Percentiles rank a stretch among this genome's conserved stretches.
Evolutionary conservation across 306 rosid species (phyloP).

Genomic region (Dalbergia cochinchinensis): DNA sequence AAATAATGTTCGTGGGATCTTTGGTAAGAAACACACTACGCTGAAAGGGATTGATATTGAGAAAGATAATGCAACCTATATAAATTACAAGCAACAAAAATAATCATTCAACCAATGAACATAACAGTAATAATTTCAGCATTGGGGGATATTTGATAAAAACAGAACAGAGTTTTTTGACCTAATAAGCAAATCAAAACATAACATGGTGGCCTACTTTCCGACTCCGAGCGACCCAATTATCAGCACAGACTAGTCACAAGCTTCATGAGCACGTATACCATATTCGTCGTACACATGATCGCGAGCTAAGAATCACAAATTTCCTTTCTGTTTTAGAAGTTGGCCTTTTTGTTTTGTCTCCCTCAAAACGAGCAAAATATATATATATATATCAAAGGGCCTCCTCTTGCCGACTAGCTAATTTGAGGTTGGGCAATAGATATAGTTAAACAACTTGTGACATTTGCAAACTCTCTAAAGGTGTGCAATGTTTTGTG

Average conservation of each 20-base stretch:
- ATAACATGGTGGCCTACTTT: conserved; percentile 21
- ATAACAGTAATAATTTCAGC: not conserved
- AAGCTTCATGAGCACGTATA: not conserved
- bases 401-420: not conserved
- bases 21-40: not conserved
- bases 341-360: not conserved
- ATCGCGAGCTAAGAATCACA: not conserved
- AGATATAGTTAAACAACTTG: not conserved
- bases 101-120: not conserved
- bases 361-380: not conserved
- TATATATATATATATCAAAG: not conserved
- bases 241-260: not conserved
- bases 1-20: too few relatives aligned
- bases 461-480: not conserved
- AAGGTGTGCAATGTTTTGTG: not conserved
- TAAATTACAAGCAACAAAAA: not conserved
- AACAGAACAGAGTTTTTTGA: conserved; percentile 9
- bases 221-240: not conserved
- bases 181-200: not conserved
- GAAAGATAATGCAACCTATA: too few relatives aligned
- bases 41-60: not conserved
- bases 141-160: not conserved
- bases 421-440: not conserved
- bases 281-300: conserved; percentile 14
- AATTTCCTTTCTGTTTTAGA: not conserved